Evolutionary conservation across 2,329 filamentous ascomycete species (phyloP).

Genomic region (Clonostachys chloroleuca): DNA sequence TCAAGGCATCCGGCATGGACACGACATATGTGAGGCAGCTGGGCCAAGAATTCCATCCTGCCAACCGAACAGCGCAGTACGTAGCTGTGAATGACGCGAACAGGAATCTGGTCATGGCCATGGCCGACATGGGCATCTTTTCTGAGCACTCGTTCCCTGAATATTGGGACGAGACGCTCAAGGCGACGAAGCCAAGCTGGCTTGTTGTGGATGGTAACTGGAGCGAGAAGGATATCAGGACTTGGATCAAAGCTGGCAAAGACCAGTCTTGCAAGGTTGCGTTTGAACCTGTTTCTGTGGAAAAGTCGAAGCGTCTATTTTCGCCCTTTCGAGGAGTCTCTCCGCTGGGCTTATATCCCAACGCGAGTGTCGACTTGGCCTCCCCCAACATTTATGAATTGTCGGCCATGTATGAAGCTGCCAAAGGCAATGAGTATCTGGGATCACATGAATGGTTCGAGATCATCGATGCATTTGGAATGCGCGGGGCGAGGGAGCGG

Average conservation of each 20-base stretch:
- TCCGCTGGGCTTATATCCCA: slow-evolving; percentile 50
- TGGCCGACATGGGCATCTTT: slow-evolving; percentile 93
- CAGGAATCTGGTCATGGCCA: slow-evolving; percentile 83
- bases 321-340: slow-evolving; percentile 27
- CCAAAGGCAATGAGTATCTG: slow-evolving; percentile 62
- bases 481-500: slow-evolving; percentile 68
- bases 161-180: slow-evolving; percentile 58
- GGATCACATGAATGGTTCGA: slow-evolving; percentile 72
- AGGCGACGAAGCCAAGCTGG: slow-evolving; percentile 61
- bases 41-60: slow-evolving; percentile 37
- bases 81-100: slow-evolving; percentile 81
- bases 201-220: slow-evolving; percentile 88
- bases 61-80: slow-evolving; percentile 79
- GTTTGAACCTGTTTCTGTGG: slow-evolving; percentile 85
- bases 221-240: slow-evolving; percentile 58
- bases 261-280: slow-evolving; percentile 54
- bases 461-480: slow-evolving; percentile 73
- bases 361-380: slow-evolving; percentile 63
- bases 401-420: slow-evolving; percentile 69
- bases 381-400: slow-evolving; percentile 85
- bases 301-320: slow-evolving; percentile 73
- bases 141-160: slow-evolving; percentile 46
- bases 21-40: slow-evolving; percentile 58
- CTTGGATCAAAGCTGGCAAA: slow-evolving; percentile 63
- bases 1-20: slow-evolving; percentile 61